These are phyloP conservation scores for Pyricularia grisea DNA, from an alignment of 2,329 filamentous ascomycete genomes.

Conservation along the genomic window DNA sequence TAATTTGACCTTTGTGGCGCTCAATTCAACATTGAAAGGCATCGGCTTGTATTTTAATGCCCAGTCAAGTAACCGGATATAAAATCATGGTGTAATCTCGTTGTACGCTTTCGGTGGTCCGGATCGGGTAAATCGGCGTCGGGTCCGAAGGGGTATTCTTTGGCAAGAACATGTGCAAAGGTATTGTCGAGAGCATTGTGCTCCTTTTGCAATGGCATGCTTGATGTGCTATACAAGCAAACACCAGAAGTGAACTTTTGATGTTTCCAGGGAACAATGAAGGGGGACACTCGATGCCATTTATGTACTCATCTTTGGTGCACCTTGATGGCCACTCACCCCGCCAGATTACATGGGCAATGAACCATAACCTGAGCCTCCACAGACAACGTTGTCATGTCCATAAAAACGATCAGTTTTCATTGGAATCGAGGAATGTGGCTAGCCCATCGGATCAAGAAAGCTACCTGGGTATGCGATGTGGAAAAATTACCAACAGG, in stretches of 20 bases:
- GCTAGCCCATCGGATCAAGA: neutral
- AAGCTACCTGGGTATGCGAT: neutral
- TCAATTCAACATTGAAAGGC: neutral
- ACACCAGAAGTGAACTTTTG: neutral
- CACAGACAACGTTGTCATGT: neutral
- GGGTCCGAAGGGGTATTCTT: neutral
- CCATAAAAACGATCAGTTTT: neutral
- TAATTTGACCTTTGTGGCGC: neutral
- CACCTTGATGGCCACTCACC: neutral
- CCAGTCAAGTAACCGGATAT: neutral
- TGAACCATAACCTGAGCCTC: neutral
- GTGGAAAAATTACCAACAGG: neutral
- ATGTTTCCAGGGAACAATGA: neutral
- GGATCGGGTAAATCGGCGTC: neutral
- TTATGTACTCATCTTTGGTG: neutral
- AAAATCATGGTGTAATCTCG: neutral
- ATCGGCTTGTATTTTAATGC: neutral
- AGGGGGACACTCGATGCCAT: neutral
- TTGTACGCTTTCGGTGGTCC: neutral
- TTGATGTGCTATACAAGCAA: neutral
- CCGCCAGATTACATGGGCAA: neutral
- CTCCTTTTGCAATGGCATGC: accelerated
- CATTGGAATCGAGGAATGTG: neutral
- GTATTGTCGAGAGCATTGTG: neutral
- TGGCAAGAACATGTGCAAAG: neutral